Percentiles rank a stretch among this genome's conserved stretches.
Evolutionary conservation across 805 yeast genomes (phyloP).

Genomic region (Candida easanensis): DNA sequence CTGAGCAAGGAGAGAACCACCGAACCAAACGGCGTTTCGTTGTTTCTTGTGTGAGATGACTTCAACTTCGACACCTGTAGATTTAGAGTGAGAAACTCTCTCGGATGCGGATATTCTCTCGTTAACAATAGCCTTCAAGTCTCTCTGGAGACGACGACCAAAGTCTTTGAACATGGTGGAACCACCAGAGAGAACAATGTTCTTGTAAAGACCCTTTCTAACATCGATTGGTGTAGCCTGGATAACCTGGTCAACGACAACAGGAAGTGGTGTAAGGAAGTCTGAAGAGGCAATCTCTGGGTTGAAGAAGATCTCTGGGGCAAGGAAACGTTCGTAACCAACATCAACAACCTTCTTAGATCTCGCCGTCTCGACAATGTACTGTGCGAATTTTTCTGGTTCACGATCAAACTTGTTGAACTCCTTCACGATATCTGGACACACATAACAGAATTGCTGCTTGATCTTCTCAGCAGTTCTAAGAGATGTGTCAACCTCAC

Average conservation of each 20-base stretch:
- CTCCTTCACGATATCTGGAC: conserved; percentile 97
- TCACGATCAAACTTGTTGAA: conserved; percentile 92
- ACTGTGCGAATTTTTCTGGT: conserved; percentile 91
- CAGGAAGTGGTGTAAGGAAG: conserved; percentile 92
- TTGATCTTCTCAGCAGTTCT: conserved; percentile 96
- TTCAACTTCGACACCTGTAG: conserved; percentile 95
- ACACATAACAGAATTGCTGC: conserved; percentile 94
- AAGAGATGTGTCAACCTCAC: conserved; percentile 89
- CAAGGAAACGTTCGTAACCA: conserved; percentile 96
- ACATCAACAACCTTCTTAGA: conserved; percentile 77
- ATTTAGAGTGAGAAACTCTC: conserved; percentile 59
- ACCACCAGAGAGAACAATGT: conserved; percentile 95
- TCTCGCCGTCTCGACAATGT: conserved; percentile 72
- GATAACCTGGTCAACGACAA: conserved; percentile 92
- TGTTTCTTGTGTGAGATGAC: conserved; percentile 97
- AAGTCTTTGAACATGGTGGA: conserved; percentile 98
- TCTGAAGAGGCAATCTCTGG: conserved; percentile 97
- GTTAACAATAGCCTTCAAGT: conserved; percentile 80
- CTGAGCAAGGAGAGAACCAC: conserved; percentile 95
- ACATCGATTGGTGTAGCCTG: conserved; percentile 97
- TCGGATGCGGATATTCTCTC: conserved; percentile 86
- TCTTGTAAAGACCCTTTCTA: conserved; percentile 91
- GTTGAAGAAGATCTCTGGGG: conserved; percentile 98
- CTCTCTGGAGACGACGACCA: conserved; percentile 96
- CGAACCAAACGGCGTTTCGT: conserved; percentile 99